These are phyloP conservation scores for Botrytis byssoidea DNA, from an alignment of 2,329 filamentous ascomycete genomes.

Conservation along the genomic window DNA sequence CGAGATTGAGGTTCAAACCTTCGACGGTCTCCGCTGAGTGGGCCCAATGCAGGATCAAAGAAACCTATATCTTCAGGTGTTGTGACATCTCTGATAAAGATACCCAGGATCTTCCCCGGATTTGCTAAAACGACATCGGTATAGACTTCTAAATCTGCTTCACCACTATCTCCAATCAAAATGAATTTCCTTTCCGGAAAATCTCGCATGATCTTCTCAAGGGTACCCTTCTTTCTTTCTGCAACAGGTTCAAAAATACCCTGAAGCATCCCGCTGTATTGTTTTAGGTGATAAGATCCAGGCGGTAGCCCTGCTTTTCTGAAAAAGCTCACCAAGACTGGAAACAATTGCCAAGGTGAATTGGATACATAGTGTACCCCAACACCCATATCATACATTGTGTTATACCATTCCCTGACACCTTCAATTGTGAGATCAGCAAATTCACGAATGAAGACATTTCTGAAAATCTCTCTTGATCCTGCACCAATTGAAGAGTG, in stretches of 20 bases:
- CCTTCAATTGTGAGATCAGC: slow-evolving; percentile 79
- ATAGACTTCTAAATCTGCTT: slow-evolving; percentile 95
- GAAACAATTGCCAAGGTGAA: slow-evolving; percentile 96
- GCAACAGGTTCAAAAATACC: slow-evolving; percentile 97
- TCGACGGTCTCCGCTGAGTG: slow-evolving; percentile 33
- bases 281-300: slow-evolving; percentile 92
- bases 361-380: slow-evolving; percentile 98
- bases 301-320: slow-evolving; percentile 74
- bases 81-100: slow-evolving; percentile 96
- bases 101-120: slow-evolving; percentile 73
- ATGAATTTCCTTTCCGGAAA: slow-evolving; percentile 90
- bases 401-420: slow-evolving; percentile 84
- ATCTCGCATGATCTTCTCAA: slow-evolving; percentile 82
- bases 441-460: slow-evolving; percentile 88
- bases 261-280: slow-evolving; percentile 95
- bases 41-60: slow-evolving; percentile 58
- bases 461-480: slow-evolving; percentile 91
- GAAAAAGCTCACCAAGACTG: slow-evolving; percentile 83
- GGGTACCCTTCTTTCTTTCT: slow-evolving; percentile 84
- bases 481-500: slow-evolving; percentile 86
- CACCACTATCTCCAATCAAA: slow-evolving; percentile 90
- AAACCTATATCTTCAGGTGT: slow-evolving; percentile 71
- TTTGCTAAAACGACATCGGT: slow-evolving; percentile 86
- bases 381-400: slow-evolving; percentile 76
- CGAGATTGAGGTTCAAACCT: slow-evolving; percentile 25